Evolutionary conservation across 768 basidiomycete genomes (phyloP), one percentile per base, ranked within the genome.

Genomic region (Suillus placidus): DNA sequence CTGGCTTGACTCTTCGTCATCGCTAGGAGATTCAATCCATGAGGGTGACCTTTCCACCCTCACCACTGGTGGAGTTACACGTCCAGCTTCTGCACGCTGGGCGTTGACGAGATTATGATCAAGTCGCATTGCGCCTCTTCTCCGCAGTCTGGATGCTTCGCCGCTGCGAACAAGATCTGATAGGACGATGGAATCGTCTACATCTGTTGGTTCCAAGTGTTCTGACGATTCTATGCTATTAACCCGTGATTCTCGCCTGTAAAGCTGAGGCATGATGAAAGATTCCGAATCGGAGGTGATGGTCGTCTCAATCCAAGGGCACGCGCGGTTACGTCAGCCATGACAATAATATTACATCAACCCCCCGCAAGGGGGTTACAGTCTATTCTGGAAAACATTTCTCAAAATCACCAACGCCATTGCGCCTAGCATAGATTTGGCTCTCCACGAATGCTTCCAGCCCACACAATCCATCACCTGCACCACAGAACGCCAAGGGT

Each of bases 101-200:
- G 71, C 60, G 63, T 61, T 71, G 34, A 75, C 55, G 30, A 70
- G 43, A 45, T 71, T 75, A 65, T 81, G 82, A 75, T 88, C 87
- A 40, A 90, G 79, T 45, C 88, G 81, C 83, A 91, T 84, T 61
- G 91, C 91, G 13, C 91, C 91, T 68, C 91, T 80, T 64, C 91
- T 80, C n/a, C 91, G 84, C 62, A 92, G 78, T 6, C 91, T 81
- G 4, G 91, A 92, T 0, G 88, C 88, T 71, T 92, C 91, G 18
- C 87, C 91, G 1, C 87, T 87, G 60, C 91, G 88, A 18, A 92
- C 82, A 49, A 92, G 82, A 74, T 92, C 90, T 2, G 88, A 89
- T 54, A 92, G 83, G 23, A 91, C 85, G 64, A 92, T 88, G 38
- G 87, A 83, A 71, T 87, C 88, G 69, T 92, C 90, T 2, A 80